These are phyloP conservation scores for Solanum hybrid DNA, from an alignment of 305 asterid genomes.

Conservation along the genomic window DNA sequence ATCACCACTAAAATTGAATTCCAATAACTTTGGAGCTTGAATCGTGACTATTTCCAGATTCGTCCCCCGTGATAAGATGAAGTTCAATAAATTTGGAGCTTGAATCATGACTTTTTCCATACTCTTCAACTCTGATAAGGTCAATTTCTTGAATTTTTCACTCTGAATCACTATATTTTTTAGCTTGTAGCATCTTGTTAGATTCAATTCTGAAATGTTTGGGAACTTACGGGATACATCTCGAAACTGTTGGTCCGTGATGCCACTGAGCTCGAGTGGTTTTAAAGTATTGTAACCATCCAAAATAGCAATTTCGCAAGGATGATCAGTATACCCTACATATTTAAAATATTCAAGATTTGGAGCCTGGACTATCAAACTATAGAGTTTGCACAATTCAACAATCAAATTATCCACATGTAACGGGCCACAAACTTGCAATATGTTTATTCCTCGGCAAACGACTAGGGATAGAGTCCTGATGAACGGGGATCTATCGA, in stretches of 20 bases:
- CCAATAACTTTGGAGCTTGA: neutral
- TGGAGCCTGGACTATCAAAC: neutral
- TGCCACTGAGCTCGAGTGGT: neutral
- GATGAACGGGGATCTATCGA: neutral
- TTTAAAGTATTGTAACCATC: neutral
- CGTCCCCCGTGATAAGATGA: too few species aligned
- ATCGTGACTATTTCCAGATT: too few species aligned
- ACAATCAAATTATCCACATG: neutral
- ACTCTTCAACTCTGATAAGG: neutral
- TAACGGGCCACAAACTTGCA: rapidly evolving
- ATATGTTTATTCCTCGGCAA: too few species aligned
- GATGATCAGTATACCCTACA: neutral
- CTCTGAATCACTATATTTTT: neutral
- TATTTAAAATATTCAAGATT: neutral
- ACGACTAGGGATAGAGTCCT: too few species aligned
- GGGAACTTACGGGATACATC: neutral
- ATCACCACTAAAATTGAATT: neutral
- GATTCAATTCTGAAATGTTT: neutral
- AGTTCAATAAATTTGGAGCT: neutral
- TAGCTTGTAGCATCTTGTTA: too few species aligned
- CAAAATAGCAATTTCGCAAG: neutral
- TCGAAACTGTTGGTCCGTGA: neutral
- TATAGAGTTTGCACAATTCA: neutral
- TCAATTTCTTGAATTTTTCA: neutral
- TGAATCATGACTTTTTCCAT: neutral